Evolutionary conservation across 495 filamentous ascomycete genomes (phyloP), one percentile per base, ranked within the genome.

Genomic region (Sporormia fimetaria): DNA sequence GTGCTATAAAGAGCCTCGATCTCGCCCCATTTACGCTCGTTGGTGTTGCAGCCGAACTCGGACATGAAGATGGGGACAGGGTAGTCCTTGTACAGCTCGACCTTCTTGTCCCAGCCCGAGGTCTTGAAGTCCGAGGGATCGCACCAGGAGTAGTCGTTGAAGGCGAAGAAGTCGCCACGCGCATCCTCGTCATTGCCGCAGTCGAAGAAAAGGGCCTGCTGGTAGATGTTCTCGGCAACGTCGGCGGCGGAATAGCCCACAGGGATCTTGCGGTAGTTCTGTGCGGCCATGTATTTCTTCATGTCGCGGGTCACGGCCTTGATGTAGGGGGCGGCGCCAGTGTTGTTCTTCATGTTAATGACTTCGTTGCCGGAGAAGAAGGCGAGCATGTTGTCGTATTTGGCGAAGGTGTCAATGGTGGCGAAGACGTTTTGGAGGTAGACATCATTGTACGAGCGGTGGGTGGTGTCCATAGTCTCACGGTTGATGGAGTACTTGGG

Each of bases 81-180:
- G 57, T 93, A 96, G 54, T 80, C 78, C 49, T 76, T 78, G 69
- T 88, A 94, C 60, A 77, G 81, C 67, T 83, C 73, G 44, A 94
- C 88, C 73, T 94, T 94, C 60, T 83, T 65, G 57, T 83, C 69
- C 86, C 86, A 96, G 49, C 84, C 85, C 28, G 87, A 82, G 36
- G 61, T 67, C 17, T 58, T 57, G 66, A 84, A 94, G 40, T 81
- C 75, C 15, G 85, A 83, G 34, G 72, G 73, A 51, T 86, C 80
- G 56, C 88, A 96, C 87, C 87, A 96, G 35, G 86, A 94, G 67
- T 95, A 95, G 65, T 94, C 88, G 65, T 96, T 95, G 68, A 94
- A 93, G 39, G 85, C 87, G 62, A 94, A 94, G 69, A 95, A 96
- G 60, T 94, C 87, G 54, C 74, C 76, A 21, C 87, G 76, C 67